Conservation (phyloP, 257 asterid species). For the Forsythia suspensa region DNA sequence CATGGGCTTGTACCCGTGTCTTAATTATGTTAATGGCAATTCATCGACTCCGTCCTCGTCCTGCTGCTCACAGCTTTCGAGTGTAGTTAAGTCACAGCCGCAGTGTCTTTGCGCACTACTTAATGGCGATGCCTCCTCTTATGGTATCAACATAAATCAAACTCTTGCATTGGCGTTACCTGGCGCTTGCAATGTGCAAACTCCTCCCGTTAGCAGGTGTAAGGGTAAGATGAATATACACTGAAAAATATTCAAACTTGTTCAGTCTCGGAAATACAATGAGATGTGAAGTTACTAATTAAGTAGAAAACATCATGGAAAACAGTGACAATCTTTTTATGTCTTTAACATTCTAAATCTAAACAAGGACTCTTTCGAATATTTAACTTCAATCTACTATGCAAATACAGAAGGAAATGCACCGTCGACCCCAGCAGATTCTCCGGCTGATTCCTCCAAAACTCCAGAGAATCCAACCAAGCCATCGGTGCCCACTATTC, state of each 20-base stretch:
- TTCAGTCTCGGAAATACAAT: neutral
- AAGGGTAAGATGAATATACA: conserved; percentile 29
- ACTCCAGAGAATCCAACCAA: conserved; percentile 8
- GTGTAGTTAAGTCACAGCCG: conserved; percentile 45
- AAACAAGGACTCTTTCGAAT: too few relatives aligned
- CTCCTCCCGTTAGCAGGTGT: conserved; percentile 55
- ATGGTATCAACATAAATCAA: conserved; percentile 48
- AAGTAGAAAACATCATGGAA: neutral
- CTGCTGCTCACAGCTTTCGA: conserved; percentile 56
- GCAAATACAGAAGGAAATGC: conserved; percentile 31
- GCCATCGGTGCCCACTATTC: conserved; percentile 17
- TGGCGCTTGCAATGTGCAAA: conserved; percentile 44
- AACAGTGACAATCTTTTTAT: neutral
- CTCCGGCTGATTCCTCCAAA: conserved; percentile 36
- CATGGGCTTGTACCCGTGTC: conserved; percentile 55
- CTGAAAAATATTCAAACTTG: neutral
- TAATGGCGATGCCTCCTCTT: conserved; percentile 34
- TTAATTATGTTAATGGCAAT: conserved; percentile 53
- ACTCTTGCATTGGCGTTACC: conserved; percentile 60
- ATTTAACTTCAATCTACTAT: neutral
- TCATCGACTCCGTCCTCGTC: conserved; percentile 45
- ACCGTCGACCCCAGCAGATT: conserved; percentile 31
- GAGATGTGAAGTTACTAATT: neutral
- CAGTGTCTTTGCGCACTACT: conserved; percentile 51
- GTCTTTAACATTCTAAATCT: neutral